Base-by-base conservation (phyloP, 257 asterid genomes). In the Leonotis leonurus region DNA sequence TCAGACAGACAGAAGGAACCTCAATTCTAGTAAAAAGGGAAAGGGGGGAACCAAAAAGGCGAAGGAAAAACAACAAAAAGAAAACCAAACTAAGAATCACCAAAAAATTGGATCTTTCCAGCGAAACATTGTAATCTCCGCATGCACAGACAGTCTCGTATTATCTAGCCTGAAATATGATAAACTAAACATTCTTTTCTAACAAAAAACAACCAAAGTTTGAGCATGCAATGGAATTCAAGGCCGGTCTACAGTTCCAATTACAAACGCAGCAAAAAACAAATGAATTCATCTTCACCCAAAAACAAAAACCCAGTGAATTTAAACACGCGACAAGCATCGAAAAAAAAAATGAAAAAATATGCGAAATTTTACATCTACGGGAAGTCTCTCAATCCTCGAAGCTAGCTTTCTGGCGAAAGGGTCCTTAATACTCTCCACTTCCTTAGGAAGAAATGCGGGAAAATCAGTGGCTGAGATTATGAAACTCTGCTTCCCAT, bases 341-440 rank as follows among this genome's bases (percentile, higher is more conserved):
- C 26, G 60, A 51, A 9, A 56, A 58, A 11, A 12, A 69, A 56
- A 49, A 55, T 30, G 0, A 21, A n/a, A 20, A 40, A 11, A 24
- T 25, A 0, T 22, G 25, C 51, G n/a, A 8, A 26, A 4, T 2
- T 62, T 62, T 73, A 91, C 95, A 37, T 77, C 55, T n/a, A 88
- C 90, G 27, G 97, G 95, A 6, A 81, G 48, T 39, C 86, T 72
- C 69, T 77, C 68, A 46, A 81, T 88, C 74, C 97, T 85, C 2
- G 93, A 75, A 68, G 97, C 96, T 54, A 89, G 75, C 49, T 76
- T 86, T 70, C 87, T 73, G 32, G 95, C 95, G 57, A 51, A 78
- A 4, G 83, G 77, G 76, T 86, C 98, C 68, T 78, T 86, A 51
- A 92, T 64, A 54, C 60, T 60, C 35, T 63, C 81, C 55, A 81